Conservation (phyloP, 768 basidiomycete genomes). For the Boletus speciosus region DNA sequence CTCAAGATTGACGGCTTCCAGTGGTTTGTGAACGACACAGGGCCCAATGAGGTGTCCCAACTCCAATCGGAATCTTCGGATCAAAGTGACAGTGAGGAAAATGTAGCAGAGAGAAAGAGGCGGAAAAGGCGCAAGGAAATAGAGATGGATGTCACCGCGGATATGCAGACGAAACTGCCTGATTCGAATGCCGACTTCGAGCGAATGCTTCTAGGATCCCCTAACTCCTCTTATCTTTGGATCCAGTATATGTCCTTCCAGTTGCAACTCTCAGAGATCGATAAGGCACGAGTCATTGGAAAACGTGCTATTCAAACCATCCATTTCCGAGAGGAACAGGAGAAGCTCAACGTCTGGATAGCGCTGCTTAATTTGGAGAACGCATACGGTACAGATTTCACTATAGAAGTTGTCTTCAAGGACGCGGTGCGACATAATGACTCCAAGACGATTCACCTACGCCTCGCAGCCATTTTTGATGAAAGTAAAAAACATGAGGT, state of each 20-base stretch:
- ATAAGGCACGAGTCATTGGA: slow-evolving; percentile 88
- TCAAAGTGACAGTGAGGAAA: slow-evolving; percentile 33
- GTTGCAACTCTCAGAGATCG: slow-evolving; percentile 92
- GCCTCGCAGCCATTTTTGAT: slow-evolving; percentile 80
- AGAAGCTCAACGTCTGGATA: slow-evolving; percentile 96
- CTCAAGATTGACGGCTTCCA: slow-evolving; percentile 66
- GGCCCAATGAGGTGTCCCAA: slow-evolving; percentile 36
- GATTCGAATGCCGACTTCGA: slow-evolving; percentile 96
- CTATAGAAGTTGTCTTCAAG: slow-evolving; percentile 77
- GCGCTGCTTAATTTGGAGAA: slow-evolving; percentile 95
- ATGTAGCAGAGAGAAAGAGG: slow-evolving; percentile 48
- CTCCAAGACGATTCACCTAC: slow-evolving; percentile 84
- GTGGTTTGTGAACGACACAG: slow-evolving; percentile 52
- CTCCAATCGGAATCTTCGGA: slow-evolving; percentile 41
- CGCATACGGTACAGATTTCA: slow-evolving; percentile 81
- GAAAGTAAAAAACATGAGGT: slow-evolving; percentile 82
- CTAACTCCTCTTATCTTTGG: slow-evolving; percentile 97
- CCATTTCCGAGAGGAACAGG: slow-evolving; percentile 92
- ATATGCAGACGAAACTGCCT: slow-evolving; percentile 81
- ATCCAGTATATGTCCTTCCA: slow-evolving; percentile 99
- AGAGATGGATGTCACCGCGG: slow-evolving; percentile 78
- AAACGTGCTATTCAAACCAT: slow-evolving; percentile 82
- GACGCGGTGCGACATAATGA: slow-evolving; percentile 90
- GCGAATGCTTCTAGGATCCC: slow-evolving; percentile 85
- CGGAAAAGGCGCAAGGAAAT: slow-evolving; percentile 68